A percentile compares a stretch with the other conserved stretches of the same genome.
Conservation (phyloP, 2,329 filamentous ascomycete species). For the Paracoccidioides lutzii region DNA sequence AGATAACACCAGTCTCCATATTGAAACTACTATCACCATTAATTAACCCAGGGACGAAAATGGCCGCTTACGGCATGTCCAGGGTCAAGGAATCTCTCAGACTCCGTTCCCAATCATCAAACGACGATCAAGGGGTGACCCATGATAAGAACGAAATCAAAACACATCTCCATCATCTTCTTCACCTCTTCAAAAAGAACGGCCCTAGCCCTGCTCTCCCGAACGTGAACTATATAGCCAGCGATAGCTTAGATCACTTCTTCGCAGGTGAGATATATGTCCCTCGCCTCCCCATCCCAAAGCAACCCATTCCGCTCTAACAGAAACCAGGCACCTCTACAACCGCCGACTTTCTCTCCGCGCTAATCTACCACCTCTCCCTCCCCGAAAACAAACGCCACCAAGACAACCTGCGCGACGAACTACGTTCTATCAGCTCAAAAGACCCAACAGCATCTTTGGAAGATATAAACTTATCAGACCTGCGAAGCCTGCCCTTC, state of each 20-base stretch:
- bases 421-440: slow-evolving; percentile 7
- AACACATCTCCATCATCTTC: slow-evolving; percentile 10
- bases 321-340: slow-evolving; percentile 6
- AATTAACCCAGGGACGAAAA: slow-evolving; percentile 1
- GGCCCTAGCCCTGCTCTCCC: slow-evolving; percentile 7
- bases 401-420: slow-evolving; percentile 9
- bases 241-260: slow-evolving; percentile 12
- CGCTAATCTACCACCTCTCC: slow-evolving; percentile 11
- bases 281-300: background rate
- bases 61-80: slow-evolving; percentile 8
- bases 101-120: background rate
- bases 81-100: slow-evolving; percentile 6
- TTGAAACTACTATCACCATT: background rate
- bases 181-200: slow-evolving; percentile 6
- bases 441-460: background rate
- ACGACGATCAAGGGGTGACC: background rate
- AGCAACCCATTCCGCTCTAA: background rate
- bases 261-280: slow-evolving; percentile 7
- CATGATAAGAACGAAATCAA: background rate
- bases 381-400: slow-evolving; percentile 9
- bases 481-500: slow-evolving; percentile 13
- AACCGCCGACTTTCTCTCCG: slow-evolving; percentile 9
- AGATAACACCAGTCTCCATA: background rate
- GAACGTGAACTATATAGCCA: slow-evolving; percentile 10
- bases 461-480: slow-evolving; percentile 1